Evolutionary conservation across 1,284 basidiomycete genomes (phyloP).

Genomic region (Mycena sp.): DNA sequence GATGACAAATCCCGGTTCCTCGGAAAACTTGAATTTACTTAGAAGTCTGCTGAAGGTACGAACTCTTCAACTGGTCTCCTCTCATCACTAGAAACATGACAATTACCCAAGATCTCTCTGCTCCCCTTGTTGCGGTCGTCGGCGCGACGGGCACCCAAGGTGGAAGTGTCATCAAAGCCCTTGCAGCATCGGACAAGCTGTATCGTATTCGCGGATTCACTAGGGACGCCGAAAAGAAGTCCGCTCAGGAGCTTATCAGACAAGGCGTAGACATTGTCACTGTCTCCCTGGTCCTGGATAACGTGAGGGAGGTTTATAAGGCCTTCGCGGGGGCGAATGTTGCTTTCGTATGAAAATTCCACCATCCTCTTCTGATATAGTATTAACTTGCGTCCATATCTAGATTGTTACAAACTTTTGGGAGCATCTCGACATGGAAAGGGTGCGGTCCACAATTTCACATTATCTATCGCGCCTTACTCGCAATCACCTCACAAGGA

Average conservation of each 20-base stretch:
- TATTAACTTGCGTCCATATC: neutral
- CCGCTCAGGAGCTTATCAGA: conserved; percentile 22
- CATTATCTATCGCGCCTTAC: neutral
- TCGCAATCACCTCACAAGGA: neutral
- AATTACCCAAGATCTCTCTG: conserved; percentile 21
- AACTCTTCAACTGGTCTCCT: too few relatives aligned
- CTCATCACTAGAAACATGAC: too few relatives aligned
- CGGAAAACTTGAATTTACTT: too few relatives aligned
- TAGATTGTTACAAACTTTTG: conserved; percentile 23
- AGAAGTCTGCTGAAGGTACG: too few relatives aligned
- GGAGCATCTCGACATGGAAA: conserved; percentile 5
- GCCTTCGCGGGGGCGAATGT: conserved; percentile 21
- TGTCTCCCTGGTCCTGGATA: too few relatives aligned
- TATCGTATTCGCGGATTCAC: conserved; percentile 35
- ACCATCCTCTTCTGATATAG: neutral
- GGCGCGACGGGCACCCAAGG: too few relatives aligned
- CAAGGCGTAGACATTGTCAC: too few relatives aligned
- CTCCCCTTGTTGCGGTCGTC: too few relatives aligned
- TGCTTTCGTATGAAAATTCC: conserved; percentile 13
- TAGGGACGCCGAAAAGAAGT: conserved; percentile 29
- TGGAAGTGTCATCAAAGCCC: too few relatives aligned
- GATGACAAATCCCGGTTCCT: too few relatives aligned
- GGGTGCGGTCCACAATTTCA: neutral
- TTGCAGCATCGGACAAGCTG: conserved; percentile 22
- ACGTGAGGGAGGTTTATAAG: conserved; percentile 4